Evolutionary conservation across 1,284 basidiomycete genomes (phyloP), one percentile per base, ranked within the genome.

Genomic region (Marasmius sp.): DNA sequence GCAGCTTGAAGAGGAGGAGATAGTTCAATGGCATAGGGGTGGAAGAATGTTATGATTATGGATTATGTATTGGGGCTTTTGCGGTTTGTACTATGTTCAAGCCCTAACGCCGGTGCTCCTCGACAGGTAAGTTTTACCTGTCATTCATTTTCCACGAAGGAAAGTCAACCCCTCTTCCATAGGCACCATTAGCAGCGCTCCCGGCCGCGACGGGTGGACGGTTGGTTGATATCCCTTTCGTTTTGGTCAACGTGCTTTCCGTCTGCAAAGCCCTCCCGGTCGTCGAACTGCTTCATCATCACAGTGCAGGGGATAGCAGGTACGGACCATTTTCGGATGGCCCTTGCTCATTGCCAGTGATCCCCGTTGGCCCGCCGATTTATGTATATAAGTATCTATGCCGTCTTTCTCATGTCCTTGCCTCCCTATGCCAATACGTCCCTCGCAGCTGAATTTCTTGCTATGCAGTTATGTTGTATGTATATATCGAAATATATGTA

Each of bases 1-100:
- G 60, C 14, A 55, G 53, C 22, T 38, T 55, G 7, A 55, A 55
- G 36, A 37, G 53, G 53, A 55, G 53, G 53, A 33, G 53, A 41
- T 55, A 55, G 53, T 37, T 53, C 16, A 2, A 3, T 11, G 53
- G 39, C 11, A 41, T 5, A 37, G 34, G 20, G 36, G 33, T n/a
- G 53, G 14, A 16, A 37, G 18, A 55, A 14, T 9, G n/a, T 55
- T 55, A 38, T 55, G 53, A 12, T 33, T 38, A 38, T 55, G 34
- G 20, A 20, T 47, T 47, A 47, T 47, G 45, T 47, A 47, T 47
- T 47, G 16, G 45, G 45, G 45, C 45, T n/a, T 16, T 47, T 20
- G 11, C 16, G 45, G 20, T 47, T 47, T n/a, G 45, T 47, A n/a
- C 20, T 20, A 12, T 43, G n/a, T 6, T 47, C 16, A 16, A 47